These are phyloP conservation scores for Cladobotryum protrusum DNA, from an alignment of 2,329 filamentous ascomycete genomes.

Conservation along the genomic window DNA sequence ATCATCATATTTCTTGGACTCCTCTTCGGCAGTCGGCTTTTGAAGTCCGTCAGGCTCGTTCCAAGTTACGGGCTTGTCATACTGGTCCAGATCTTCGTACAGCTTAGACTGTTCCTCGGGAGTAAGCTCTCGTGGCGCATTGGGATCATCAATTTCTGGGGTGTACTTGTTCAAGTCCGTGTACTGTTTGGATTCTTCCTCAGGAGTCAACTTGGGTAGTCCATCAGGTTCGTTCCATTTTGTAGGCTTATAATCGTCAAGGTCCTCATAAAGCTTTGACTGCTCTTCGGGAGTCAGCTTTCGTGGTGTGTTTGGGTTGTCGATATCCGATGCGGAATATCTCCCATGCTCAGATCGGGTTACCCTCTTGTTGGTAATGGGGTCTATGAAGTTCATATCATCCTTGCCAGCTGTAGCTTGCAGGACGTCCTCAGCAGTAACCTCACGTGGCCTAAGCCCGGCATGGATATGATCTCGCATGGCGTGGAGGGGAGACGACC, in stretches of 20 bases:
- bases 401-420: constrained; percentile 19
- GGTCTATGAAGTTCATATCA: constrained; percentile 39
- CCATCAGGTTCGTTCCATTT: constrained; percentile 25
- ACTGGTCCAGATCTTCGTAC: constrained; percentile 36
- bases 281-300: constrained; percentile 28
- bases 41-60: constrained; percentile 30
- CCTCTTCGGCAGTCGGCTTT: constrained; percentile 25
- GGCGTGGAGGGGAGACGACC: constrained; percentile 26
- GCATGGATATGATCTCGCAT: constrained; percentile 28
- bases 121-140: constrained; percentile 20
- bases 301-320: constrained; percentile 31
- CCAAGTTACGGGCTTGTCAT: constrained; percentile 24
- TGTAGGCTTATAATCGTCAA: constrained; percentile 27
- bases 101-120: constrained; percentile 29
- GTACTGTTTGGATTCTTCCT: constrained; percentile 27
- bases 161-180: constrained; percentile 31
- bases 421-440: constrained; percentile 18
- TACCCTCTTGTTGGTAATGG: constrained; percentile 53
- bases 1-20: constrained; percentile 32
- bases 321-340: constrained; percentile 30
- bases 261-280: constrained; percentile 35
- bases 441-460: constrained; percentile 14
- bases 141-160: constrained; percentile 23
- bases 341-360: constrained; percentile 17
- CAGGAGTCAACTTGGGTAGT: constrained; percentile 18